Base-by-base conservation (phyloP, 192 early-diverging fungal genomes). In the Podila horticola region DNA sequence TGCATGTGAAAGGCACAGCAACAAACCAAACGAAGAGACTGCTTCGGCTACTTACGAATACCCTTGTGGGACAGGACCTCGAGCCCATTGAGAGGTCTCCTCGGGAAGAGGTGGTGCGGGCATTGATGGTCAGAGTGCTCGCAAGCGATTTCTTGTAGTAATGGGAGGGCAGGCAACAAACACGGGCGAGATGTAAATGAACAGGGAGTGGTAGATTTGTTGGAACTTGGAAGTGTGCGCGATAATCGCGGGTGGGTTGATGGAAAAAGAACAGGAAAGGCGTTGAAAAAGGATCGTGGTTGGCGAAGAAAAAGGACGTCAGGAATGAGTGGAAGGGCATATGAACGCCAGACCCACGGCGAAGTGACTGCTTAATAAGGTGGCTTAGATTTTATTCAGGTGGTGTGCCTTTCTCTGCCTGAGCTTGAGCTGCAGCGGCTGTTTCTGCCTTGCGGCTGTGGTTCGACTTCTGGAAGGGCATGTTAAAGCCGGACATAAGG, bases 401-500 rank as follows among this genome's bases (percentile, higher is more conserved):
- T 45, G 36, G 36, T 10, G 36, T 6, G 36, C 36, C 36, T 52
- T 52, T n/a, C 52, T 57, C 51, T 57, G 51, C 15, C 9, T 67
- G 50, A 3, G n/a, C 5, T n/a, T 17, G 19, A 29, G 17, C 24
- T 31, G 20, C 5, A 52, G 11, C 30, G 9, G 34, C 22, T 9
- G 67, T 17, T 15, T 28, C n/a, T 0, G 41, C 74, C 31, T 66
- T 76, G 13, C 63, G 62, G 11, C 50, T 41, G 55, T 34, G 41
- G 28, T 51, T 66, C 15, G 70, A 64, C 49, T 67, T 69, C 66
- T 85, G 83, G 89, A 99, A 92, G 24, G 98, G 97, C 77, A 99
- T 85, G 57, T 93, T 91, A 68, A 98, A 94, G 24, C 95, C 97
- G 82, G 91, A 93, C 66, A 99, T 88, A 66, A 97, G 86, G 55